phyloP scores from a whole-genome alignment of 257 asterid genomes.

The Mitragyna speciosa region DNA sequence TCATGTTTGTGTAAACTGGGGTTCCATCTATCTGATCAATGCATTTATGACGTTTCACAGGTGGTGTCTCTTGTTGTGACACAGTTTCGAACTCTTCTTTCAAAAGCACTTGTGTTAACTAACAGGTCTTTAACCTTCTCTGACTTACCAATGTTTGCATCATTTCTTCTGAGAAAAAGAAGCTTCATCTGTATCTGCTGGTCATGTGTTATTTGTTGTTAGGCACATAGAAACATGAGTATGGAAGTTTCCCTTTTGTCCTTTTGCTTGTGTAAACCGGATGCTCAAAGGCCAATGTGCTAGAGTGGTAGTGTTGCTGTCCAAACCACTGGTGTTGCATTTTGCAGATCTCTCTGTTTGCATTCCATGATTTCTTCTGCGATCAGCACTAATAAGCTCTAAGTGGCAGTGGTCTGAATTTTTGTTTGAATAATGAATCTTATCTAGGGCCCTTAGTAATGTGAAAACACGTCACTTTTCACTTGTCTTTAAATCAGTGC shows the following conservation, averaged over 20 bases:
- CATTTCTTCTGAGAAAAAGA: background rate
- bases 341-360: background rate
- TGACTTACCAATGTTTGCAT: constrained; percentile 3
- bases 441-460: background rate
- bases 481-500: background rate
- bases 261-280: background rate
- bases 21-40: constrained; percentile 20
- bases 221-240: background rate
- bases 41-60: constrained; percentile 38
- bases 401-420: background rate
- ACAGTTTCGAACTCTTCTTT: constrained; percentile 79
- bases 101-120: constrained; percentile 90
- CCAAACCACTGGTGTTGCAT: background rate
- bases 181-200: background rate
- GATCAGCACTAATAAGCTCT: background rate
- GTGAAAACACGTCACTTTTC: background rate
- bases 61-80: constrained; percentile 79
- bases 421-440: background rate
- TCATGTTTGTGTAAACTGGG: constrained; percentile 13
- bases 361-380: background rate
- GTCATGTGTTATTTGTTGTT: background rate
- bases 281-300: background rate
- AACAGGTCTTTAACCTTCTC: constrained; percentile 57
- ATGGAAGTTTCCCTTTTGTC: background rate
- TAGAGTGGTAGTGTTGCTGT: background rate